Base-by-base conservation (phyloP, 371 early-diverging fungal species). In the Apophysomyces trapeziformis region DNA sequence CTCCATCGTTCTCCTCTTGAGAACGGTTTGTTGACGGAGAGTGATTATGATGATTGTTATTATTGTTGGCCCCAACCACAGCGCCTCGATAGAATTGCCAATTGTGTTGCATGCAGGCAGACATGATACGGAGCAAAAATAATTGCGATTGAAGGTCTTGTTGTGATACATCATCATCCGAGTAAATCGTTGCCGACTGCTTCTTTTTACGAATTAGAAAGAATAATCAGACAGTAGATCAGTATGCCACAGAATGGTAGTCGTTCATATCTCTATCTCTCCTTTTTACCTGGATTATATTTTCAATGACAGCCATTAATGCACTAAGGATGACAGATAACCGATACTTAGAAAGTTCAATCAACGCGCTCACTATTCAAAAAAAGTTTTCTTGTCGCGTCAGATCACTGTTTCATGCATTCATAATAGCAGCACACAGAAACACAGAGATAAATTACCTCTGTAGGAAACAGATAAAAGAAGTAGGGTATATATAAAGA, bases 71-170 rank as follows among this genome's bases (percentile, higher is more conserved):
- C 32, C 3, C 32, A 26, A 26, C 9, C 11, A 9, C 21, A 16
- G 9, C 21, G 57, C 80, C 80, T 41, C 85, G 79, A 67, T 79
- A 78, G 54, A 74, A 81, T 57, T 79, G 81, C 90, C 90, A 89
- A 64, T 84, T 80, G 37, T 80, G 82, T 41, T 83, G 80, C 79
- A 88, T 78, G 69, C 90, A 91, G 46, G 85, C 83, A 7, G 83
- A 83, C 45, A 89, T 63, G 45, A 91, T 70, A 57, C 82, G 75
- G 50, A 91, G 74, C 13, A 89, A 68, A 68, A 87, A 88, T 13
- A 87, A 74, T 66, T 91, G 90, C 32, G 87, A 85, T 59, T 87
- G 85, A 66, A 88, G 72, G 54, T 82, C 67, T 60, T 88, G 83
- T 60, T 67, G 70, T 5, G 84, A 77, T 12, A 83, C 69, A 58